A percentile compares a stretch with the other conserved stretches of the same genome.
Evolutionary conservation across 306 rosid genomes (phyloP).

Genomic region (Parietaria judaica): DNA sequence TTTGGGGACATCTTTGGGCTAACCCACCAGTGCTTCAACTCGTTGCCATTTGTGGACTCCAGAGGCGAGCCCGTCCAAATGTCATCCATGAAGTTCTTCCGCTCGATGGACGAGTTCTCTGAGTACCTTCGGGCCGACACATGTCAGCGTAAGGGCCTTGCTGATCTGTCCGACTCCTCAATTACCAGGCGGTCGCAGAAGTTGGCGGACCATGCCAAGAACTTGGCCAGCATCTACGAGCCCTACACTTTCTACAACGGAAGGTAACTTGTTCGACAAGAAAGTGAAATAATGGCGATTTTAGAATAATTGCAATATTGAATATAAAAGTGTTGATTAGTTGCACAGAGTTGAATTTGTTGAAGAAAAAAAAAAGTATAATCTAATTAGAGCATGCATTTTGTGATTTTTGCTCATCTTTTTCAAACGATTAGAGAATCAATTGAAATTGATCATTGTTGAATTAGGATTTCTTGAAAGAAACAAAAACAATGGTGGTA

Average conservation of each 20-base stretch:
- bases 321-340: no score
- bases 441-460: no score
- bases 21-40: conserved; percentile 54
- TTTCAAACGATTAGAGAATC: no score
- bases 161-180: conserved; percentile 35
- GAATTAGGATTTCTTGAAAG: no score
- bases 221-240: conserved; percentile 77
- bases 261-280: conserved; percentile 41
- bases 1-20: conserved; percentile 52
- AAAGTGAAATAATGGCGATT: neutral
- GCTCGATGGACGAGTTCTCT: conserved; percentile 74
- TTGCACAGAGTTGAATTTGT: neutral
- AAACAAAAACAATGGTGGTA: no score
- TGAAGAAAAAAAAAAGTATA: no score
- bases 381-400: neutral
- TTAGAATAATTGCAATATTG: neutral
- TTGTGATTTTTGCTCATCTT: no score
- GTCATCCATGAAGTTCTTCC: conserved; percentile 69
- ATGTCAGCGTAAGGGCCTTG: conserved; percentile 40
- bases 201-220: conserved; percentile 80
- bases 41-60: conserved; percentile 62
- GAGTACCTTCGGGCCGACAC: conserved; percentile 74
- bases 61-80: conserved; percentile 73
- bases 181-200: conserved; percentile 48
- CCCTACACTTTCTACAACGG: conserved; percentile 92